Evolutionary conservation across 768 basidiomycete genomes (phyloP).

Genomic region (Chalciporus sphaerocephalus): DNA sequence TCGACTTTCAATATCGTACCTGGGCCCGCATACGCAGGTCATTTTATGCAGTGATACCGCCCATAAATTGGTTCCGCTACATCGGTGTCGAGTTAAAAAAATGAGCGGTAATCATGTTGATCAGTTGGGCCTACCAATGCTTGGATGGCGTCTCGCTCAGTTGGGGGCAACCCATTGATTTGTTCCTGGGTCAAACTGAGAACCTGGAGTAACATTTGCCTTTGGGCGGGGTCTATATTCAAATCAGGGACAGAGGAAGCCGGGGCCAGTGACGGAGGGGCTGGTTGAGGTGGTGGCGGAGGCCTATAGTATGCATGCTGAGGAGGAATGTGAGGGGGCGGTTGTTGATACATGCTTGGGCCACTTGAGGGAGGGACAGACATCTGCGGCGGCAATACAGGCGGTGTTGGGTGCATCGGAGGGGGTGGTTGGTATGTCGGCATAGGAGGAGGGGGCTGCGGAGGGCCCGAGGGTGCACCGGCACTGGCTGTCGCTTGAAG

Average conservation of each 20-base stretch:
- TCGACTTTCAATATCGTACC: background rate
- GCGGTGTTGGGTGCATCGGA: conserved; percentile 31
- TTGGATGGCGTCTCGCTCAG: conserved; percentile 74
- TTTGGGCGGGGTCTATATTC: conserved; percentile 48
- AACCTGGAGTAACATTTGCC: conserved; percentile 86
- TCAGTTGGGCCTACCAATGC: conserved; percentile 59
- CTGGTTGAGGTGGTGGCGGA: conserved; percentile 29
- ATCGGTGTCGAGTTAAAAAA: conserved; percentile 3
- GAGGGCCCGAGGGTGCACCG: conserved; percentile 24
- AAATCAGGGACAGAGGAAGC: conserved; percentile 34
- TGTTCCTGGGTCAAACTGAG: conserved; percentile 77
- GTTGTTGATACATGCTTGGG: conserved; percentile 30
- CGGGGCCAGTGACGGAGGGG: conserved; percentile 27
- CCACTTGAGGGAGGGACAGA: conserved; percentile 27
- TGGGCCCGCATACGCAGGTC: background rate
- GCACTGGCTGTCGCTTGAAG: conserved; percentile 40
- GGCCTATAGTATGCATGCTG: conserved; percentile 33
- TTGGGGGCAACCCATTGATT: conserved; percentile 73
- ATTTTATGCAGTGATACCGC: conserved; percentile 28
- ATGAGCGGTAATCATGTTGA: conserved; percentile 18
- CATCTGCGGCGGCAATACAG: conserved; percentile 32
- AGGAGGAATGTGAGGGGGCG: conserved; percentile 30
- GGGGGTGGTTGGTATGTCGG: conserved; percentile 29
- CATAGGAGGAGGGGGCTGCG: conserved; percentile 31
- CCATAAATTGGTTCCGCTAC: conserved; percentile 35